These are phyloP conservation scores for Aristolochia fimbriata DNA, from an alignment of 164 flowering plant species.

Conservation along the genomic window DNA sequence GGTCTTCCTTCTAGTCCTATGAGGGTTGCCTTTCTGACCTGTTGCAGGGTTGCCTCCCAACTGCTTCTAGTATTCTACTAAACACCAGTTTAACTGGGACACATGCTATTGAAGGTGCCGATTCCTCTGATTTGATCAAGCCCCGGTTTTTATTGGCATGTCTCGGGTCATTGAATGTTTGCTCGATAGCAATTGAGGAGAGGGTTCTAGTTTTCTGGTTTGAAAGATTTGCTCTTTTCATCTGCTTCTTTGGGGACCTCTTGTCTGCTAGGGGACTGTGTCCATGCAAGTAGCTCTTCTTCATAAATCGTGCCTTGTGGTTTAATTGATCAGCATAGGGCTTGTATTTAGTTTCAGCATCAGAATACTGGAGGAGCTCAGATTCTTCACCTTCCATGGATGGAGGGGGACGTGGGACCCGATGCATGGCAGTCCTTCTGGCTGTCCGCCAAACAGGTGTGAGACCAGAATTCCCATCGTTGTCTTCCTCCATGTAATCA, in stretches of 20 bases:
- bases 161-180: slow-evolving; percentile 20
- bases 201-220: slow-evolving; percentile 72
- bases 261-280: slow-evolving; percentile 21
- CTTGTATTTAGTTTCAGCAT: slow-evolving; percentile 30
- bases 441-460: slow-evolving; percentile 84
- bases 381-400: slow-evolving; percentile 34
- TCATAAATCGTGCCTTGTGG: slow-evolving; percentile 17
- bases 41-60: slow-evolving; percentile 44
- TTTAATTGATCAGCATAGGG: slow-evolving; percentile 14
- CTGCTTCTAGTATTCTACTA: slow-evolving; percentile 84
- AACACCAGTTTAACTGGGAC: slow-evolving; percentile 83
- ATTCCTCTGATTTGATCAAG: slow-evolving; percentile 35
- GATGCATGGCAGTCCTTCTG: slow-evolving; percentile 68
- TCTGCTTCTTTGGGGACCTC: slow-evolving; percentile 35
- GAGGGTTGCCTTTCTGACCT: slow-evolving; percentile 22
- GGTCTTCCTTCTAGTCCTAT: slow-evolving; percentile 21
- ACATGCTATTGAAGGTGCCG: slow-evolving; percentile 59
- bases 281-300: slow-evolving; percentile 17
- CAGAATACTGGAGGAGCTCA: slow-evolving; percentile 21
- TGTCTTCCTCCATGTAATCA: slow-evolving; percentile 7
- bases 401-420: slow-evolving; percentile 58
- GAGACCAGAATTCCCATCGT: slow-evolving; percentile 33
- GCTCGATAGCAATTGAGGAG: slow-evolving; percentile 59
- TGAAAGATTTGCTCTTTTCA: slow-evolving; percentile 42
- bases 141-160: slow-evolving; percentile 11